Conservation (phyloP, 2,329 filamentous ascomycete species). For the Fusarium heterosporum region DNA sequence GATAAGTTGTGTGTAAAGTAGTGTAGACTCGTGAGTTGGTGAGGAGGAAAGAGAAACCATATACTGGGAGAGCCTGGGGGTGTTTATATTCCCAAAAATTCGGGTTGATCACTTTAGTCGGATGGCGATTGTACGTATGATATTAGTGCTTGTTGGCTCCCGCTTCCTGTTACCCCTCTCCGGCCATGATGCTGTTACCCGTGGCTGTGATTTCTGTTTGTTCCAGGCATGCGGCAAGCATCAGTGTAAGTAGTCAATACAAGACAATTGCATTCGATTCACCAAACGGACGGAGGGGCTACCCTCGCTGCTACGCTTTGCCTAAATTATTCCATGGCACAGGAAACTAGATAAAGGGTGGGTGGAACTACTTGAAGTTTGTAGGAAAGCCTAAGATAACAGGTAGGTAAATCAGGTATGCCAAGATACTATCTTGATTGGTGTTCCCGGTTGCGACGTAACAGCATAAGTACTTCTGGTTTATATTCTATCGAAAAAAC, state of each 20-base stretch:
- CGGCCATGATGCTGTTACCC: not conserved
- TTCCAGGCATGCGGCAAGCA: not conserved
- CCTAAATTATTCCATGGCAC: not conserved
- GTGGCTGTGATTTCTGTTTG: not conserved
- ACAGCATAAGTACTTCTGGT: not conserved
- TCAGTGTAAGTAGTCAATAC: not conserved
- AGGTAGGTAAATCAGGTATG: not conserved
- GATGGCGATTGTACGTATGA: not conserved
- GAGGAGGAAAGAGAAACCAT: conserved; percentile 6
- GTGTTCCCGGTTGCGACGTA: not conserved
- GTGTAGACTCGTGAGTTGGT: conserved; percentile 1
- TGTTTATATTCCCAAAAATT: conserved; percentile 19
- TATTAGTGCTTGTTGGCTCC: not conserved
- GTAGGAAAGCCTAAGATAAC: not conserved
- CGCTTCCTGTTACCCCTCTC: not conserved
- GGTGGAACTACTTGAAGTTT: not conserved
- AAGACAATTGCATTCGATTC: not conserved
- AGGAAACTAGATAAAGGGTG: not conserved
- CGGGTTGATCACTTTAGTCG: not conserved
- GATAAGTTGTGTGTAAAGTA: conserved; percentile 4
- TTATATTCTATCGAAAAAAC: not conserved
- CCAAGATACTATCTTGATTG: not conserved
- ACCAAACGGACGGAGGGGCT: no score
- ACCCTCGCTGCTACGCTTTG: not conserved
- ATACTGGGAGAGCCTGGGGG: not conserved